These are phyloP conservation scores for Apostasia ramifera DNA, from an alignment of 106 monocot genomes.

Conservation along the genomic window DNA sequence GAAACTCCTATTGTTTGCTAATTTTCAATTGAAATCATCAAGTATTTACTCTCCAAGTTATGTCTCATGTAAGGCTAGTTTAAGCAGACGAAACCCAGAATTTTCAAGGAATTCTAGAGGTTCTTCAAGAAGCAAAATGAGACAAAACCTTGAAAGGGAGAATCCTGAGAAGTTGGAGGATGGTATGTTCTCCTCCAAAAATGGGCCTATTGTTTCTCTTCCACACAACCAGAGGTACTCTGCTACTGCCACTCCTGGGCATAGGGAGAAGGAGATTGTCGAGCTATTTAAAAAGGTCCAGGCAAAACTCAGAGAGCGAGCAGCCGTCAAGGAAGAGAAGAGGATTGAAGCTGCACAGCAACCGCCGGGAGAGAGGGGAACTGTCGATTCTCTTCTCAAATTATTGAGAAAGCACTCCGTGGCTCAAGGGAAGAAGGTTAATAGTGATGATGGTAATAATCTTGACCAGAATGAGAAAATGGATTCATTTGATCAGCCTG, in stretches of 20 bases:
- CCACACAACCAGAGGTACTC: conserved; percentile 46
- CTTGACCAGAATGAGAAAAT: conserved; percentile 27
- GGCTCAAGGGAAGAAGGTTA: conserved; percentile 36
- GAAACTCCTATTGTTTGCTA: background rate
- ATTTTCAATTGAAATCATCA: conserved; percentile 1
- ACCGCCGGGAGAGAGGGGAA: conserved; percentile 56
- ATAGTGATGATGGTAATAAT: conserved; percentile 15
- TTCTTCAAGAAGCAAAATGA: conserved; percentile 38
- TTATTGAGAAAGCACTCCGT: conserved; percentile 73
- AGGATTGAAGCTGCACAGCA: conserved; percentile 52
- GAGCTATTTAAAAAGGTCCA: conserved; percentile 83
- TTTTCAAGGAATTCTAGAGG: conserved; percentile 70
- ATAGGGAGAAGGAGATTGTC: conserved; percentile 81
- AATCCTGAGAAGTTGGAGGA: conserved; percentile 40
- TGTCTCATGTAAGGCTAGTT: conserved; percentile 18
- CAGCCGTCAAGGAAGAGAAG: conserved; percentile 63
- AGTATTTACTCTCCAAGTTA: conserved; percentile 8
- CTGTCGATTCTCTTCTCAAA: conserved; percentile 80
- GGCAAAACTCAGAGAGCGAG: conserved; percentile 57
- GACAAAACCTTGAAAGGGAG: conserved; percentile 43
- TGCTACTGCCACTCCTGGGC: conserved; percentile 61
- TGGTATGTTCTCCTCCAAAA: conserved; percentile 47
- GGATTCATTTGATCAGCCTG: conserved; percentile 26
- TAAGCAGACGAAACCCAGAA: conserved; percentile 56
- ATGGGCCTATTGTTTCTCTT: conserved; percentile 60